Base-by-base conservation (phyloP, 148 eudicot genomes). In the Chenopodium berlandieri region DNA sequence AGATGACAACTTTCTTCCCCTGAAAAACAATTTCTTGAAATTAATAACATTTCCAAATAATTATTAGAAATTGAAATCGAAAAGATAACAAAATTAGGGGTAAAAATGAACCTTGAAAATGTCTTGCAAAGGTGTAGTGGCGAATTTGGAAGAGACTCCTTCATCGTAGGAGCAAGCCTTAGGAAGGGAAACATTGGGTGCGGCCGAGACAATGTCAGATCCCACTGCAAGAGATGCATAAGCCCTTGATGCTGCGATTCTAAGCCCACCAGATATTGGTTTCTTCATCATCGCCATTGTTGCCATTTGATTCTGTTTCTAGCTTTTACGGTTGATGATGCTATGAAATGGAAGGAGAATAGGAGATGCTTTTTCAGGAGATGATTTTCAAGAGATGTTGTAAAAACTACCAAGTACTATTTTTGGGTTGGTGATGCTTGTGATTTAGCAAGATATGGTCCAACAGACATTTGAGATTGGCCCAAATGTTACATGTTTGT, bases 141-240 rank as follows among this genome's bases (percentile, higher is more conserved):
- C 71, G 86, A 96, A 96, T 73, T 92, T 89, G 56, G 99, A 96
- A 30, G 91, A 88, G 72, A 96, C 92, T 7, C 98, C 99, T 76
- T 96, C 98, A 72, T 96, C 97, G 94, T 97, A 96, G 68, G 87
- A 81, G 32, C 99, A 90, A 86, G 99, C 99, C 73, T 92, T 96
- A 83, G 92, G 98, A 54, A 96, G 98, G 78, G 98, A 86, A 72
- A 90, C 93, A 82, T 88, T 76, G 2, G 94, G 92, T 46, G 98
- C 95, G 76, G 99, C 90, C 67, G 97, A 88, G 23, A 92, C 86
- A 37, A 96, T 86, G 76, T 96, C 95, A 10, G 91, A 84, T 20
- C 98, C 99, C 9, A 88, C 99, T 4, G 94, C 81, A 72, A 94
- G 48, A 22, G 99, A 92, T 0, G 95, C 92, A 83, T 81, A 96